Percentiles rank a stretch among this genome's conserved stretches.
phyloP scores from a whole-genome alignment of 1,139 yeast genomes.

The Meyerozyma sp. region DNA sequence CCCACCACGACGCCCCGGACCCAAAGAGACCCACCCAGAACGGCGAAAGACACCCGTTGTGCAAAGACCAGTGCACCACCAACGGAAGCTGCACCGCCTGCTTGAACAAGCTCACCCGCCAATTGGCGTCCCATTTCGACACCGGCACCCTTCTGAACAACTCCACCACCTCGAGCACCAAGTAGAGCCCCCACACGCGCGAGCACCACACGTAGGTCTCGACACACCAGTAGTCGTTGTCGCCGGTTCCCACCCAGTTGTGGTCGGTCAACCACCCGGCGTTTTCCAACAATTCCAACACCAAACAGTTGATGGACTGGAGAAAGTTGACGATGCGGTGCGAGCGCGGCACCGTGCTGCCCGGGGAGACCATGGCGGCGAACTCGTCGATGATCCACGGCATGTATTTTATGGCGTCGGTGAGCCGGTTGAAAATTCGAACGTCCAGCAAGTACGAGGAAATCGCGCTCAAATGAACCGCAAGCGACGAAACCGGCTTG shows the following conservation, averaged over 20 bases:
- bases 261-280: conserved; percentile 57
- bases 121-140: conserved; percentile 29
- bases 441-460: conserved; percentile 48
- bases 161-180: conserved; percentile 43
- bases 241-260: conserved; percentile 45
- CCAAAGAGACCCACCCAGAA: conserved; percentile 50
- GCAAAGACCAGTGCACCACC: conserved; percentile 54
- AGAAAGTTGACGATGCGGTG: conserved; percentile 34
- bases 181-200: conserved; percentile 53
- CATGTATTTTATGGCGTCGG: conserved; percentile 46
- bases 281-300: conserved; percentile 48
- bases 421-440: conserved; percentile 50
- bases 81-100: conserved; percentile 48
- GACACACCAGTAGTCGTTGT: conserved; percentile 38
- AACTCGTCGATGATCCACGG: conserved; percentile 45
- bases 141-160: conserved; percentile 36
- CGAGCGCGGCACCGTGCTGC: conserved; percentile 20
- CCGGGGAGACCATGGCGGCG: conserved; percentile 22
- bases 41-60: conserved; percentile 49
- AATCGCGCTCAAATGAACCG: conserved; percentile 35
- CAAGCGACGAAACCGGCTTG: conserved; percentile 21
- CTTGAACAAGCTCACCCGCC: conserved; percentile 34
- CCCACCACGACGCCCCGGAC: conserved; percentile 44
- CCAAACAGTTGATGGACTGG: conserved; percentile 39
- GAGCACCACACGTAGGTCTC: conserved; percentile 47